Conservation (phyloP, 2,329 filamentous ascomycete species). For the Xylaria sp. region DNA sequence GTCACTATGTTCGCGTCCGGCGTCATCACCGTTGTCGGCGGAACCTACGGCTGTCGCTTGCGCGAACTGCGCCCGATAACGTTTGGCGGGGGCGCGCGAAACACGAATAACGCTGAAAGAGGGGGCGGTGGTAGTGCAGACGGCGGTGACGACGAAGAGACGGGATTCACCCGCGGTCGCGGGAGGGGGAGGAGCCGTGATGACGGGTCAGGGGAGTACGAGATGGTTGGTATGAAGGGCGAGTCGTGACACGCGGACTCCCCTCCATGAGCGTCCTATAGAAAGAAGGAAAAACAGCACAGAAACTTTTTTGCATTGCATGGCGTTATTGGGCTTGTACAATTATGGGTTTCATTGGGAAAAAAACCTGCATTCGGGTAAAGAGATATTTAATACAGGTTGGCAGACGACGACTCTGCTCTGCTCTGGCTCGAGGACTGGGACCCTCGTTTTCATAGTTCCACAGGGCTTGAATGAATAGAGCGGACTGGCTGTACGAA, state of each 20-base stretch:
- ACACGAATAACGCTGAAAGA: slow-evolving; percentile 34
- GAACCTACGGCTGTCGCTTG: slow-evolving; percentile 88
- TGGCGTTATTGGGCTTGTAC: slow-evolving; percentile 22
- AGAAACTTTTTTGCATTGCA: slow-evolving; percentile 16
- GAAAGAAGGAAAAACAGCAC: background rate
- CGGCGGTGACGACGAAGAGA: slow-evolving; percentile 38
- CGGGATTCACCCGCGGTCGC: slow-evolving; percentile 46
- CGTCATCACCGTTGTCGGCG: slow-evolving; percentile 51
- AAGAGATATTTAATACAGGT: slow-evolving; percentile 11
- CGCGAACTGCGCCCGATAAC: slow-evolving; percentile 82
- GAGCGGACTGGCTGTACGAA: background rate
- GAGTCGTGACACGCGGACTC: slow-evolving; percentile 20
- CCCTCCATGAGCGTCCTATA: too few species aligned
- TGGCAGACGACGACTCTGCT: background rate
- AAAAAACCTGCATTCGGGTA: background rate
- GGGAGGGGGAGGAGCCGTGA: slow-evolving; percentile 50
- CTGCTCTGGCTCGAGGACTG: background rate
- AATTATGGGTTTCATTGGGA: slow-evolving; percentile 11
- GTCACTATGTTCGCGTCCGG: slow-evolving; percentile 47
- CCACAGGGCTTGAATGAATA: background rate
- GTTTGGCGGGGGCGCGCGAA: slow-evolving; percentile 60
- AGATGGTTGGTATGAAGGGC: slow-evolving; percentile 55
- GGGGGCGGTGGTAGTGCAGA: slow-evolving; percentile 13
- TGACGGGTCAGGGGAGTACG: slow-evolving; percentile 56
- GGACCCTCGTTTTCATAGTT: background rate